phyloP scores from a whole-genome alignment of 78 protist species.

The Cyanophora paradoxa region DNA sequence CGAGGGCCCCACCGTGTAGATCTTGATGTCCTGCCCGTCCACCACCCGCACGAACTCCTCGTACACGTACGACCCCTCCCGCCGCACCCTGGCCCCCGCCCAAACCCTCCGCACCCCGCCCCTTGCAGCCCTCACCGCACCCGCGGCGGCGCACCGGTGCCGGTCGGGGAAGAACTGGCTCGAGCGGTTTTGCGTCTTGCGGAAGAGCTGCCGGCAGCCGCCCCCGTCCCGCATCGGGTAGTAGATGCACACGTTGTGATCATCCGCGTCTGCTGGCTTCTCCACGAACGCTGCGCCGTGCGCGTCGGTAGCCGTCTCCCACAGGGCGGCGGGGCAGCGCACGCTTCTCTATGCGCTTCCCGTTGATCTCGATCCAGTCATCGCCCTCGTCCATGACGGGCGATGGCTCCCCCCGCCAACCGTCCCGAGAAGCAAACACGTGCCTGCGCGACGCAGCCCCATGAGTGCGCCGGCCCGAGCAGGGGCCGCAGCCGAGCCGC shows the following conservation, averaged over 20 bases:
- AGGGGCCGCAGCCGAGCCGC: neutral
- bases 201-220: constrained; percentile 70
- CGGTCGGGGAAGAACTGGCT: constrained; percentile 36
- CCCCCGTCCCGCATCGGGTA: constrained; percentile 65
- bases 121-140: too few relatives aligned
- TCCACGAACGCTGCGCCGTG: constrained; percentile 92
- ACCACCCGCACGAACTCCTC: constrained; percentile 52
- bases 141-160: too few relatives aligned
- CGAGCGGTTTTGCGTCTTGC: constrained; percentile 72
- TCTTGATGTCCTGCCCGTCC: constrained; percentile 55
- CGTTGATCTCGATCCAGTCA: constrained; percentile 19
- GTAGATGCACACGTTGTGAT: constrained; percentile 84
- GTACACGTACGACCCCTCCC: constrained; percentile 70
- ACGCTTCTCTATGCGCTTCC: constrained; percentile 64
- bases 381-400: constrained; percentile 1
- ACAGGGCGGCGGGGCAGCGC: too few relatives aligned
- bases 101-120: too few relatives aligned
- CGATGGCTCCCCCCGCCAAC: neutral
- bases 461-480: neutral
- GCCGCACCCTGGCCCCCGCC: constrained; percentile 55
- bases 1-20: constrained; percentile 57
- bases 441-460: neutral
- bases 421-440: neutral
- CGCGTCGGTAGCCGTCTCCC: too few relatives aligned
- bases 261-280: constrained; percentile 82